These are phyloP conservation scores for Nannizziopsis arthrosporioides DNA, from an alignment of 2,329 filamentous ascomycete genomes.

Conservation along the genomic window DNA sequence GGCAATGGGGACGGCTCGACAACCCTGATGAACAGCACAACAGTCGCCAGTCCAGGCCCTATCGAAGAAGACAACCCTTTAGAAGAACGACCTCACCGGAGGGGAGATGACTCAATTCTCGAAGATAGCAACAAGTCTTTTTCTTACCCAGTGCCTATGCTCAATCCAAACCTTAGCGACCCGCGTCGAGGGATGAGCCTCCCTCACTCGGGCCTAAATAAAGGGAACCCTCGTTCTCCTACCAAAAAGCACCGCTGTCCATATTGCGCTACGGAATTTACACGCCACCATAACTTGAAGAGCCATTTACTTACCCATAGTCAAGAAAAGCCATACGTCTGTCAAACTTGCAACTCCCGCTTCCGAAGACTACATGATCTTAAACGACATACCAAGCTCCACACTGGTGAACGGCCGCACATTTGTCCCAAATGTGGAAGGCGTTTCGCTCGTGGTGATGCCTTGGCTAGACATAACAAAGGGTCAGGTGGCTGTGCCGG, in stretches of 20 bases:
- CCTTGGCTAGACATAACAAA: slow-evolving; percentile 86
- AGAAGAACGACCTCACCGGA: slow-evolving; percentile 31
- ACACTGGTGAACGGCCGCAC: slow-evolving; percentile 91
- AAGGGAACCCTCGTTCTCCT: slow-evolving; percentile 54
- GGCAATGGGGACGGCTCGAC: slow-evolving; percentile 41
- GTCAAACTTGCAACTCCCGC: slow-evolving; percentile 81
- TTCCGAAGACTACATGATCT: slow-evolving; percentile 89
- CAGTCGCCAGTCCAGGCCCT: slow-evolving; percentile 37
- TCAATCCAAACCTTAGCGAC: slow-evolving; percentile 36
- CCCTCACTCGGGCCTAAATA: slow-evolving; percentile 44
- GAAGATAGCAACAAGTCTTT: slow-evolving; percentile 44
- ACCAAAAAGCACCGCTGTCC: slow-evolving; percentile 92
- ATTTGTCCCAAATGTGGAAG: slow-evolving; percentile 90
- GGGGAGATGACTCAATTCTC: slow-evolving; percentile 28
- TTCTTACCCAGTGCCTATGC: slow-evolving; percentile 52
- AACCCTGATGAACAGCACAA: slow-evolving; percentile 41
- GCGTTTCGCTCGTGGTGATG: slow-evolving; percentile 90
- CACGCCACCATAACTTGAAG: slow-evolving; percentile 92
- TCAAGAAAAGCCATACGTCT: slow-evolving; percentile 95
- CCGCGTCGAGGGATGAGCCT: slow-evolving; percentile 49
- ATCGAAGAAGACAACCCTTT: slow-evolving; percentile 36
- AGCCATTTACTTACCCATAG: slow-evolving; percentile 94
- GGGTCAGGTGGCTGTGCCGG: slow-evolving; percentile 92
- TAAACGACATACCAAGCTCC: slow-evolving; percentile 90
- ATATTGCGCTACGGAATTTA: slow-evolving; percentile 94